phyloP scores from a whole-genome alignment of 139 green algal genomes.

The Pycnococcus provasolii region DNA sequence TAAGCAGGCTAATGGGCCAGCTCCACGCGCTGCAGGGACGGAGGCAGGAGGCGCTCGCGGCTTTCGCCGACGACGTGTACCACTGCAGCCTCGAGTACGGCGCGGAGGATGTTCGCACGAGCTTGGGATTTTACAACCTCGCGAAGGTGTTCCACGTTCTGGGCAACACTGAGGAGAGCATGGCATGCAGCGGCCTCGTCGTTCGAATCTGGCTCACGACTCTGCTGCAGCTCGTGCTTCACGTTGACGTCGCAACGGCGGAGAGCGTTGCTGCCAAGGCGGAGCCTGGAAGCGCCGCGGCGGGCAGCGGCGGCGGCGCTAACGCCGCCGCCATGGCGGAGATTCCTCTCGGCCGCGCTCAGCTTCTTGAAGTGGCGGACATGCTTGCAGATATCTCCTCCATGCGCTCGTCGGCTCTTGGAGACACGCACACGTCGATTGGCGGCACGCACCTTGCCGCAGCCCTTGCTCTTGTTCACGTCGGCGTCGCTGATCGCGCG shows the following conservation, averaged over 20 bases:
- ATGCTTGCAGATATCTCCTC: slow-evolving; percentile 56
- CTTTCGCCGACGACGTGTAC: slow-evolving; percentile 68
- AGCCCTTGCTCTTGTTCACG: slow-evolving; percentile 46
- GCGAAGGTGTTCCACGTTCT: slow-evolving; percentile 52
- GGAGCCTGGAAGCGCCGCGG: background rate
- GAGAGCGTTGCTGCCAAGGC: background rate
- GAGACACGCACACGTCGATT: slow-evolving; percentile 31
- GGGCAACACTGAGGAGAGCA: slow-evolving; percentile 30
- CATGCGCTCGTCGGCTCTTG: slow-evolving; percentile 23
- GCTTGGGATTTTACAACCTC: slow-evolving; percentile 73
- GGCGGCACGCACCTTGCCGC: slow-evolving; percentile 39
- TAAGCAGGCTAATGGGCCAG: slow-evolving; percentile 64
- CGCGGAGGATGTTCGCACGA: slow-evolving; percentile 54
- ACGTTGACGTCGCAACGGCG: background rate
- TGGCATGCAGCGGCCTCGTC: slow-evolving; percentile 22
- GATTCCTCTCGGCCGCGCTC: slow-evolving; percentile 34
- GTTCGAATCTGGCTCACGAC: slow-evolving; percentile 4
- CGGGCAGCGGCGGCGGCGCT: slow-evolving; percentile 26
- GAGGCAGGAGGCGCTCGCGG: slow-evolving; percentile 14
- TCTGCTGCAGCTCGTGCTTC: slow-evolving; percentile 8
- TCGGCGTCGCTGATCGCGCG: slow-evolving; percentile 39
- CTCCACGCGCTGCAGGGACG: slow-evolving; percentile 58
- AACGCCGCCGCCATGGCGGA: background rate
- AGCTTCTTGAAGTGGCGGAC: slow-evolving; percentile 57
- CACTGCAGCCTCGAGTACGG: slow-evolving; percentile 64